Conservation (phyloP, 805 yeast species). For the Cyberlindnera mississippiensis region DNA sequence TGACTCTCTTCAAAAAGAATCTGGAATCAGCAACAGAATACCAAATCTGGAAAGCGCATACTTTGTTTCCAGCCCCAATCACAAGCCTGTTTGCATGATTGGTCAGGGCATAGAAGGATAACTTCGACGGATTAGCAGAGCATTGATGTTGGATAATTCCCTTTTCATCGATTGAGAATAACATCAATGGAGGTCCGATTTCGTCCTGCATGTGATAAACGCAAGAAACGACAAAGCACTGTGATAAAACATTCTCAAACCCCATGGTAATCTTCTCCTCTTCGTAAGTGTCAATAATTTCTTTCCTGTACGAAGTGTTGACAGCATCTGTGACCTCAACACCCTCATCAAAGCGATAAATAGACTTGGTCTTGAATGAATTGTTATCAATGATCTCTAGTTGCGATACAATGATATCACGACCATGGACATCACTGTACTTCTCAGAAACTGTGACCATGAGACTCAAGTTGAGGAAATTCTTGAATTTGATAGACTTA, state of each 20-base stretch:
- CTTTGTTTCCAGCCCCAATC: conserved; percentile 30
- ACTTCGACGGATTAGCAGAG: conserved; percentile 16
- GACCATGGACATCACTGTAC: conserved; percentile 4
- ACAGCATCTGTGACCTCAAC: conserved; percentile 26
- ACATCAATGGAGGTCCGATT: conserved; percentile 27
- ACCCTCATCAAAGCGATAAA: conserved; percentile 18
- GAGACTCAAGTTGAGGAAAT: conserved; percentile 20
- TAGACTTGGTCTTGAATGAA: conserved; percentile 20
- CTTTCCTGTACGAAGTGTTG: conserved; percentile 21
- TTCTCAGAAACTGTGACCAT: conserved; percentile 19
- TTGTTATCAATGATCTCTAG: conserved; percentile 27
- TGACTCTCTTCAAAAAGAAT: conserved; percentile 26
- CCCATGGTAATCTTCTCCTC: conserved; percentile 28
- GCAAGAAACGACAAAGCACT: conserved; percentile 35
- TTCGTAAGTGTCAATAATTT: conserved; percentile 21
- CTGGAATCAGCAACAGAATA: conserved; percentile 33
- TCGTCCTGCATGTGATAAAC: conserved; percentile 32
- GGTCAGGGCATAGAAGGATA: conserved; percentile 24
- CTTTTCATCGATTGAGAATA: conserved; percentile 34
- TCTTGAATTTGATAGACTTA: conserved; percentile 22
- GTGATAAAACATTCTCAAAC: conserved; percentile 31
- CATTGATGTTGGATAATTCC: conserved; percentile 30
- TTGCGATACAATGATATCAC: conserved; percentile 15
- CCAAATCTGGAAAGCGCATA: conserved; percentile 30
- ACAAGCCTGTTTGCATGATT: conserved; percentile 29